Percentiles rank a stretch among this genome's conserved stretches.
These are phyloP conservation scores for Botrytis sinoallii DNA, from an alignment of 2,329 filamentous ascomycete species.

Conservation along the genomic window DNA sequence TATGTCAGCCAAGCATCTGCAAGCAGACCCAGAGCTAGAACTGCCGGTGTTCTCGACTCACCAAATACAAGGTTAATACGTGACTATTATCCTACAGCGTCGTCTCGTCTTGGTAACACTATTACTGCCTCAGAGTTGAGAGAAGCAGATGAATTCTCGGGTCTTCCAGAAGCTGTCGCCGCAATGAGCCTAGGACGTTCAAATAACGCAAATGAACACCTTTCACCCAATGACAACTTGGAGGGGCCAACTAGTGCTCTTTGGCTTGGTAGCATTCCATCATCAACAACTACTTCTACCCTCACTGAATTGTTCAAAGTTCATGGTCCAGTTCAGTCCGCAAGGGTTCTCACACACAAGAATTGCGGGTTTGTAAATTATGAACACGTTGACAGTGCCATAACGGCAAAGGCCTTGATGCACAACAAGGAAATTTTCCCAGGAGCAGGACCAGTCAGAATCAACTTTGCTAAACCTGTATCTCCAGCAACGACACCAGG, in stretches of 20 bases:
- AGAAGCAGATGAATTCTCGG: slow-evolving; percentile 75
- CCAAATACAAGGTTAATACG: slow-evolving; percentile 51
- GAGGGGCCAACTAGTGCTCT: slow-evolving; percentile 90
- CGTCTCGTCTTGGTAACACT: slow-evolving; percentile 70
- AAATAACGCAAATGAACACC: slow-evolving; percentile 64
- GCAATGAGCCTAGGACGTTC: slow-evolving; percentile 69
- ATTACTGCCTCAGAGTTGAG: slow-evolving; percentile 74
- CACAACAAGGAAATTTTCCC: slow-evolving; percentile 99
- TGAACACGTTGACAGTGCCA: slow-evolving; percentile 83
- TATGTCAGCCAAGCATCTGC: slow-evolving; percentile 81
- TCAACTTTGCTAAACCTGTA: slow-evolving; percentile 95
- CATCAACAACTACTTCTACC: slow-evolving; percentile 93
- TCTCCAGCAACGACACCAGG: slow-evolving; percentile 87
- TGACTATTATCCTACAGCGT: slow-evolving; percentile 73
- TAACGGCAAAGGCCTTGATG: slow-evolving; percentile 80
- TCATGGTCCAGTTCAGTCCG: slow-evolving; percentile 89
- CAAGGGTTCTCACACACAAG: slow-evolving; percentile 93
- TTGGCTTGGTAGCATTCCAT: slow-evolving; percentile 96
- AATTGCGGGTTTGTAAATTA: slow-evolving; percentile 99
- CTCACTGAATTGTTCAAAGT: slow-evolving; percentile 91
- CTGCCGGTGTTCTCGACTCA: slow-evolving; percentile 80
- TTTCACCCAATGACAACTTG: slow-evolving; percentile 75
- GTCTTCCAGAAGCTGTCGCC: slow-evolving; percentile 77
- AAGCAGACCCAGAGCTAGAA: slow-evolving; percentile 82
- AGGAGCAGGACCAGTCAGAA: slow-evolving; percentile 87